A percentile compares a stretch with the other conserved stretches of the same genome.
These are phyloP conservation scores for Aspergillus indologenus DNA, from an alignment of 495 filamentous ascomycete genomes.

Conservation along the genomic window DNA sequence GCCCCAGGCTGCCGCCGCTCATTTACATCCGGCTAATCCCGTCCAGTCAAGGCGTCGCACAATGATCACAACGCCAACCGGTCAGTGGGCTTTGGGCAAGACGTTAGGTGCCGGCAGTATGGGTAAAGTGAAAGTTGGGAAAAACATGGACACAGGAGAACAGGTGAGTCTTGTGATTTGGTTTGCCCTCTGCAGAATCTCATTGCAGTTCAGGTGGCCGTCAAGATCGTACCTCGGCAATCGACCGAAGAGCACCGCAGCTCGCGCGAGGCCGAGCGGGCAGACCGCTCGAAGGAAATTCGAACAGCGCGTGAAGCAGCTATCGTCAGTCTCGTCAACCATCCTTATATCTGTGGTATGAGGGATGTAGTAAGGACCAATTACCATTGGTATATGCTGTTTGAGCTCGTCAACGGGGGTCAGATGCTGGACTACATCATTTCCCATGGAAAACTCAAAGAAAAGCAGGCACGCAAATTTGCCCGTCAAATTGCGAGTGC, in stretches of 20 bases:
- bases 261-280: conserved; percentile 75
- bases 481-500: conserved; percentile 96
- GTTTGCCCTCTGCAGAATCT: conserved; percentile 8
- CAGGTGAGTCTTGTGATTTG: conserved; percentile 51
- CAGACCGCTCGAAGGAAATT: conserved; percentile 95
- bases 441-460: conserved; percentile 93
- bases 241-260: conserved; percentile 82
- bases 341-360: conserved; percentile 97
- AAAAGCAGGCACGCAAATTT: conserved; percentile 98
- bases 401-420: conserved; percentile 98
- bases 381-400: conserved; percentile 99
- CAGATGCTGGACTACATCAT: conserved; percentile 99
- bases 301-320: conserved; percentile 94
- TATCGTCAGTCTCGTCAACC: conserved; percentile 91
- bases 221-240: conserved; percentile 95
- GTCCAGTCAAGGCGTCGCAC: conserved; percentile 67
- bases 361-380: conserved; percentile 91
- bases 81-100: conserved; percentile 91
- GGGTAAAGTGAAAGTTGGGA: conserved; percentile 90
- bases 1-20: conserved; percentile 43
- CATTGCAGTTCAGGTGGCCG: conserved; percentile 65
- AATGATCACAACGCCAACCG: conserved; percentile 76
- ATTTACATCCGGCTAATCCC: conserved; percentile 31
- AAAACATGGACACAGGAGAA: conserved; percentile 75
- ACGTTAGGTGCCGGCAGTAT: conserved; percentile 98